These are phyloP conservation scores for Geoglossum cookeanum DNA, from an alignment of 2,329 filamentous ascomycete species.

Conservation along the genomic window DNA sequence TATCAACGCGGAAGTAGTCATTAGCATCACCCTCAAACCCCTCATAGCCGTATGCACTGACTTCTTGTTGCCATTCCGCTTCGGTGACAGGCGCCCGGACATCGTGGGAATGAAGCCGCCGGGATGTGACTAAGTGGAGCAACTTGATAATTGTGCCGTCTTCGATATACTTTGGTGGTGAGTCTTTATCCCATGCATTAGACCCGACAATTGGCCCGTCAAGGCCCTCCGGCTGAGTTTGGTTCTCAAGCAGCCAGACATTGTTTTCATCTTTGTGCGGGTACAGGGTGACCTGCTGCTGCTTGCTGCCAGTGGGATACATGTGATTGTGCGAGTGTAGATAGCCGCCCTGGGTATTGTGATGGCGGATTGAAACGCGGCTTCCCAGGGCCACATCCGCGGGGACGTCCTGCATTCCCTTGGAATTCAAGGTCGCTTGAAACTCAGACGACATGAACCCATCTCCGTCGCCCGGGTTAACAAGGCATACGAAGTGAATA, in stretches of 20 bases:
- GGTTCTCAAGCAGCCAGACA: conserved; percentile 82
- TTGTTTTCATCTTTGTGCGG: conserved; percentile 99
- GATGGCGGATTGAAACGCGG: conserved; percentile 68
- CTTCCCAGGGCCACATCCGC: conserved; percentile 84
- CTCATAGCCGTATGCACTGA: conserved; percentile 92
- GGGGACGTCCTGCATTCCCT: conserved; percentile 87
- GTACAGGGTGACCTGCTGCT: conserved; percentile 95
- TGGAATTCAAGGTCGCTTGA: conserved; percentile 90
- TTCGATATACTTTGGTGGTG: conserved; percentile 47
- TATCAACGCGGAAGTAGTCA: conserved; percentile 86
- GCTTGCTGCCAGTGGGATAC: conserved; percentile 95
- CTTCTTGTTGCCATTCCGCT: conserved; percentile 86
- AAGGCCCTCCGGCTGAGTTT: conserved; percentile 69
- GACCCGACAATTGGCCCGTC: conserved; percentile 67
- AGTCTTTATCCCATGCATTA: conserved; percentile 59
- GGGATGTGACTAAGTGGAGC: conserved; percentile 66
- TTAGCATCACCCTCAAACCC: conserved; percentile 95
- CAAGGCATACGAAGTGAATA: conserved; percentile 84
- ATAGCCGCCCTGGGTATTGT: conserved; percentile 95
- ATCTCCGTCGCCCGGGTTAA: conserved; percentile 91
- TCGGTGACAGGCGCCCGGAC: conserved; percentile 73
- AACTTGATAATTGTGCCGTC: conserved; percentile 67
- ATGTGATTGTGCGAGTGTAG: conserved; percentile 92
- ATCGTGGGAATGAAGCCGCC: conserved; percentile 90
- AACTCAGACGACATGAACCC: conserved; percentile 99